Conservation (phyloP, 768 basidiomycete genomes). For the Suillus fuscotomentosus region DNA sequence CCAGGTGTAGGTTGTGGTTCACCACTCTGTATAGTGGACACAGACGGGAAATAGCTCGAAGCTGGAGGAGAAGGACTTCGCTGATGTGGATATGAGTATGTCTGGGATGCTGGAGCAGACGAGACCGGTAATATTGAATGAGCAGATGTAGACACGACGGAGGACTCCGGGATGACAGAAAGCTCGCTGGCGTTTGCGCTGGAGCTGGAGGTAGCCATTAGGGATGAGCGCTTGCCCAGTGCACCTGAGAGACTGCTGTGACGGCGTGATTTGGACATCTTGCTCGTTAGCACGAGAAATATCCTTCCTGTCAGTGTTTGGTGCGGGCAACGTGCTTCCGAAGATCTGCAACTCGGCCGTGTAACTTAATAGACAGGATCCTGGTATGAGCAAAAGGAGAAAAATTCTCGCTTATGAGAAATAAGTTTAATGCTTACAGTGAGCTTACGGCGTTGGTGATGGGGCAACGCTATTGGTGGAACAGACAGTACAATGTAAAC, state of each 20-base stretch:
- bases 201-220: constrained; percentile 10
- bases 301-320: constrained; percentile 4
- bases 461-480: too few relatives aligned
- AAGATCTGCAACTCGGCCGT: not conserved
- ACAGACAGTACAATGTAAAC: too few relatives aligned
- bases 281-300: not conserved
- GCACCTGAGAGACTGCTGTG: constrained; percentile 6
- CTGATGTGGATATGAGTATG: constrained; percentile 16
- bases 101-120: constrained; percentile 9
- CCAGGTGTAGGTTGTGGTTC: constrained; percentile 60
- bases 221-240: constrained; percentile 18
- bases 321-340: not conserved
- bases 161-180: constrained; percentile 14
- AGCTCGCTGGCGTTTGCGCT: constrained; percentile 16
- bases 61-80: constrained; percentile 68
- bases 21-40: constrained; percentile 44
- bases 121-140: constrained; percentile 17
- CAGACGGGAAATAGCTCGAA: constrained; percentile 72
- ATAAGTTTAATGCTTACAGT: too few relatives aligned
- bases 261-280: constrained; percentile 30
- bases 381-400: too few relatives aligned
- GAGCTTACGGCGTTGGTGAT: too few relatives aligned
- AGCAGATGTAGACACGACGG: constrained; percentile 21
- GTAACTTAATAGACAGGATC: not conserved
- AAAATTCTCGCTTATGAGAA: too few relatives aligned